Evolutionary conservation across 805 yeast species (phyloP).

Genomic region (Myxozyma neglecta): DNA sequence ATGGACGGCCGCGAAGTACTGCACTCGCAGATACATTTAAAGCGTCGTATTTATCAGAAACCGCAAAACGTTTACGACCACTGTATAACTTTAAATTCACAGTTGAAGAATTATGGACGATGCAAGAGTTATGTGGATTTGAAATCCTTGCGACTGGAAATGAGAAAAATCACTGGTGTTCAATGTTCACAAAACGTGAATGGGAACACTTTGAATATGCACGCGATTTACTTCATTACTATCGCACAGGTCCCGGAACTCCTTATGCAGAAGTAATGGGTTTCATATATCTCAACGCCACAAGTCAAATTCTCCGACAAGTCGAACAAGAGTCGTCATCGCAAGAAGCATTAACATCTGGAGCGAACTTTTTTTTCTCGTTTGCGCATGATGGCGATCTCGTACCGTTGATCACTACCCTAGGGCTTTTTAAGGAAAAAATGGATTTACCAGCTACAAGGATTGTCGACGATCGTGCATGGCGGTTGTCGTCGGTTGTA

Average conservation of each 20-base stretch:
- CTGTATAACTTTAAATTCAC: slow-evolving; percentile 10
- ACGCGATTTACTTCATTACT: slow-evolving; percentile 29
- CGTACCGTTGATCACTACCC: slow-evolving; percentile 49
- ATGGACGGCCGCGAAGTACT: slow-evolving; percentile 13
- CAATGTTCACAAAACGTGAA: slow-evolving; percentile 19
- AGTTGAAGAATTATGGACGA: slow-evolving; percentile 20
- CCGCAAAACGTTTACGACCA: slow-evolving; percentile 10
- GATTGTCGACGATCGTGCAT: slow-evolving; percentile 13
- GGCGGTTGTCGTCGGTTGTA: slow-evolving; percentile 25
- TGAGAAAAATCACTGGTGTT: slow-evolving; percentile 22
- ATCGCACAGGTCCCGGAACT: slow-evolving; percentile 38
- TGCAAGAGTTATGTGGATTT: slow-evolving; percentile 32
- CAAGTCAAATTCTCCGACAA: slow-evolving; percentile 47
- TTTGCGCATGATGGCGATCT: slow-evolving; percentile 60
- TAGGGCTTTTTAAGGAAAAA: slow-evolving; percentile 43
- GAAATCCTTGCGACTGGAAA: slow-evolving; percentile 25
- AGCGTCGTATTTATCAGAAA: slow-evolving; percentile 6
- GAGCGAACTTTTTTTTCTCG: neutral
- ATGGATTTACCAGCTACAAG: slow-evolving; percentile 14
- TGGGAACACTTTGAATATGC: slow-evolving; percentile 30
- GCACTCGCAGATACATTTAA: slow-evolving; percentile 5
- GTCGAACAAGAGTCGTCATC: slow-evolving; percentile 21
- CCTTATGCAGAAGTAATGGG: slow-evolving; percentile 42
- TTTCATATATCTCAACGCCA: slow-evolving; percentile 51
- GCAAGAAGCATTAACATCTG: slow-evolving; percentile 26